Conservation (phyloP, 2,329 filamentous ascomycete genomes). For the Tolypocladium guangdongense region DNA sequence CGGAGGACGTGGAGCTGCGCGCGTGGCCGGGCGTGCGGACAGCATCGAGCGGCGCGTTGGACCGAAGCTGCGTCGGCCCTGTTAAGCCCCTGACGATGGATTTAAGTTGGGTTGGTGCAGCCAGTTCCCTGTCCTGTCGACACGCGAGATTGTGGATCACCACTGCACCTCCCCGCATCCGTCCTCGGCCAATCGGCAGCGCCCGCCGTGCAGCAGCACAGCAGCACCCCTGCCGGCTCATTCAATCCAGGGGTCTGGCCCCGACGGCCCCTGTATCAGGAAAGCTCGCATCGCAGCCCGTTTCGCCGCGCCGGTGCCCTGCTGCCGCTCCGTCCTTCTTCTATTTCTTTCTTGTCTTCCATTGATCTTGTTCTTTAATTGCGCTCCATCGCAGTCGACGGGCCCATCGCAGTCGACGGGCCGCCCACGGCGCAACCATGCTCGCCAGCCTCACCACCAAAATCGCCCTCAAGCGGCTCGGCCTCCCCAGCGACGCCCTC, state of each 20-base stretch:
- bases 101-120: too few species aligned
- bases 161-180: neutral
- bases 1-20: too few species aligned
- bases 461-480: conserved; percentile 45
- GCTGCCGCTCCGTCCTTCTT: neutral
- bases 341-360: too few species aligned
- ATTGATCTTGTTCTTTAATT: neutral
- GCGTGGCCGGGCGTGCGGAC: too few species aligned
- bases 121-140: too few species aligned
- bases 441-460: conserved; percentile 46
- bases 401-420: too few species aligned
- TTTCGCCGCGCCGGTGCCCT: neutral
- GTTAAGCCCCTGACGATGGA: too few species aligned
- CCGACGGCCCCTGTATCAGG: neutral
- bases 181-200: neutral
- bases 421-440: conserved; percentile 25
- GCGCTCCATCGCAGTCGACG: neutral
- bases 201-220: neutral
- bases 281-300: neutral
- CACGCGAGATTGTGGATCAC: too few species aligned
- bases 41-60: too few species aligned
- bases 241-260: too few species aligned
- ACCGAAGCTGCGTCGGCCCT: too few species aligned
- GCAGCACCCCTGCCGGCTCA: too few species aligned
- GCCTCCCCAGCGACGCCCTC: conserved; percentile 39